Conservation (phyloP, 1,284 basidiomycete species). For the Heterobasidion occidentale region DNA sequence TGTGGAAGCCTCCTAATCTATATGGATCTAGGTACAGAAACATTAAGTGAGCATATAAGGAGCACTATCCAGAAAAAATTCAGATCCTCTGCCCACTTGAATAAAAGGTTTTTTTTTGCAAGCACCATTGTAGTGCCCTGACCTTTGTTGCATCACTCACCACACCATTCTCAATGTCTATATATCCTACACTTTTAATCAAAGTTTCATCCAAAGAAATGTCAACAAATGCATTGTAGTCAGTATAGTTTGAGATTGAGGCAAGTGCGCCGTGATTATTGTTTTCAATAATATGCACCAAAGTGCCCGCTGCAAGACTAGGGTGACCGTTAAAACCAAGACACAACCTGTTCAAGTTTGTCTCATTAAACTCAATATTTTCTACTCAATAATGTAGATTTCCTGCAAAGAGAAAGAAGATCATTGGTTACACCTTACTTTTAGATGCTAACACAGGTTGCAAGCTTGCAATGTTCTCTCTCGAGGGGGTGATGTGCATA, state of each 20-base stretch:
- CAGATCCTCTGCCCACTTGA: background rate
- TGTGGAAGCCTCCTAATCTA: conserved; percentile 5
- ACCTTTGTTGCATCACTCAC: background rate
- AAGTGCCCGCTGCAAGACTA: no score
- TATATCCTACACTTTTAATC: background rate
- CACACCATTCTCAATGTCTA: background rate
- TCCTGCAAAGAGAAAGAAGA: no score
- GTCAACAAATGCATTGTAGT: no score
- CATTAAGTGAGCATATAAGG: conserved; percentile 2
- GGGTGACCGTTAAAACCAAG: no score
- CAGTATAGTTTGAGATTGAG: no score
- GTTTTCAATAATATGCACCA: no score
- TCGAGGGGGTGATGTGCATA: background rate
- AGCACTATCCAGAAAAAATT: conserved; percentile 1
- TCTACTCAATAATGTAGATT: no score
- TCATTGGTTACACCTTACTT: background rate
- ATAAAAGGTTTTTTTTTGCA: background rate
- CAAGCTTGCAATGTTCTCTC: background rate
- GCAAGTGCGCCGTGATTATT: no score
- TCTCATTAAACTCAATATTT: no score
- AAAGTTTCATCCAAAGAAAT: background rate
- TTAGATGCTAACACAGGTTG: background rate
- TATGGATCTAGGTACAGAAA: conserved; percentile 7
- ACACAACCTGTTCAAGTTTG: no score
- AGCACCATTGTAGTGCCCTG: conserved; percentile 1